Evolutionary conservation across 2,329 filamentous ascomycete genomes (phyloP).

Genomic region (Plectosphaerella plurivora): DNA sequence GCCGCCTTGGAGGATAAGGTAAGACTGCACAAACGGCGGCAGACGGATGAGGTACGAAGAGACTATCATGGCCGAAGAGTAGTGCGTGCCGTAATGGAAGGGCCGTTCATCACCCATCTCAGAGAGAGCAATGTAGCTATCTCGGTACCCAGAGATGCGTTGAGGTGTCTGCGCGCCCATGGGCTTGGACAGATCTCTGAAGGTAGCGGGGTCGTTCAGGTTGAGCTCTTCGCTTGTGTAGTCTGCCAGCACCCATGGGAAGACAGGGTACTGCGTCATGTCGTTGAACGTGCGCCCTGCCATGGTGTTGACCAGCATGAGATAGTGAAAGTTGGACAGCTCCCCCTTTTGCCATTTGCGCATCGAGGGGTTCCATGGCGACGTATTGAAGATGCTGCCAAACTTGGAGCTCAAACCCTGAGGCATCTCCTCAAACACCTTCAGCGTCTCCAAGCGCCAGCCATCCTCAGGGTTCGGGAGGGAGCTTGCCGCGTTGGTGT

Average conservation of each 20-base stretch:
- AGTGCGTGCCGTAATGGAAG: conserved; percentile 97
- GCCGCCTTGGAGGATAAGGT: conserved; percentile 89
- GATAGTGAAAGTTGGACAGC: conserved; percentile 96
- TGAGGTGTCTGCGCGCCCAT: conserved; percentile 86
- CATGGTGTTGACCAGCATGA: conserved; percentile 98
- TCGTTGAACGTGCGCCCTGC: conserved; percentile 97
- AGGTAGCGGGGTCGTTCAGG: conserved; percentile 75
- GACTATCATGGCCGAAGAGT: conserved; percentile 98
- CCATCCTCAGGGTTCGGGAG: conserved; percentile 78
- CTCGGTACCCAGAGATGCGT: conserved; percentile 73
- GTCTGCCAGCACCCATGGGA: conserved; percentile 94
- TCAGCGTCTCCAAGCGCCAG: conserved; percentile 86
- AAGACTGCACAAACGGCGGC: conserved; percentile 94
- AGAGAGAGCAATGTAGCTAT: conserved; percentile 80
- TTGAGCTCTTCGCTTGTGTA: conserved; percentile 94
- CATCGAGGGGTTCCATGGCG: conserved; percentile 77
- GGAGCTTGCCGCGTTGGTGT: conserved; percentile 65
- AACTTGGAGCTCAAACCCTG: conserved; percentile 78
- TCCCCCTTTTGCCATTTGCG: conserved; percentile 90
- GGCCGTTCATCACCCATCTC: conserved; percentile 83
- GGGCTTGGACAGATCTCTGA: conserved; percentile 87
- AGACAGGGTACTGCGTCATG: conserved; percentile 95
- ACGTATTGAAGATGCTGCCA: conserved; percentile 84
- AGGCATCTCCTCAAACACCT: conserved; percentile 55
- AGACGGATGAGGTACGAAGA: conserved; percentile 92